Base-by-base conservation (phyloP, 495 filamentous ascomycete species). In the Penicillium manginii region DNA sequence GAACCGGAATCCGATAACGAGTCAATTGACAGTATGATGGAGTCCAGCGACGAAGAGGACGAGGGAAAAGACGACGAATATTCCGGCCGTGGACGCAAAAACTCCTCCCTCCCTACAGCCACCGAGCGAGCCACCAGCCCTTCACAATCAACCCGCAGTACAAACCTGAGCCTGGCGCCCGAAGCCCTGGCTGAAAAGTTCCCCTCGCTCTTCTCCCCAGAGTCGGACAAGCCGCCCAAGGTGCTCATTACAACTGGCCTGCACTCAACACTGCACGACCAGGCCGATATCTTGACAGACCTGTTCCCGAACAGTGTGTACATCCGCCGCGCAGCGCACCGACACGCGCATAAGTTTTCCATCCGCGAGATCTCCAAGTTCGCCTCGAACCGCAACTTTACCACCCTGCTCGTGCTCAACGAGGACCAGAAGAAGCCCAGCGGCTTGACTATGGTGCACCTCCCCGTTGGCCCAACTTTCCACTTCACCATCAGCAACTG, bases 261-360 rank as follows among this genome's bases (percentile, higher is more conserved):
- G 54, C 88, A 96, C 73, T 91, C 88, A 8, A 93, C 87, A 15
- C 81, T 96, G 22, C 93, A 98, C 76, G 67, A 88, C 56, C 85
- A 96, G 83, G 90, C 90, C 48, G 73, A 89, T 58, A 76, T 90
- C 35, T 82, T 98, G 46, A 90, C 88, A 47, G 80, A 77, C 12
- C 72, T 97, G 51, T 93, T 98, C 73, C 93, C 94, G 2, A 91
- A 96, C 75, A 85, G 85, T 62, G 87, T 82, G 45, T 98, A 97
- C 74, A 89, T 98, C 66, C 88, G 84, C 3, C 90, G 94, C 37
- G 89, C 87, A 19, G 84, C 86, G 2, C 92, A 97, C 68, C 84
- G 84, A 43, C 88, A 90, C 70, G 81, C 85, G 7, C 86, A 96
- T 75, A 92, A 92, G 54, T 97, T 93, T 73, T 92, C 89, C 42